A percentile compares a stretch with the other conserved stretches of the same genome.
Conservation (phyloP, 1,284 basidiomycete species). For the Inonotus obliquus region DNA sequence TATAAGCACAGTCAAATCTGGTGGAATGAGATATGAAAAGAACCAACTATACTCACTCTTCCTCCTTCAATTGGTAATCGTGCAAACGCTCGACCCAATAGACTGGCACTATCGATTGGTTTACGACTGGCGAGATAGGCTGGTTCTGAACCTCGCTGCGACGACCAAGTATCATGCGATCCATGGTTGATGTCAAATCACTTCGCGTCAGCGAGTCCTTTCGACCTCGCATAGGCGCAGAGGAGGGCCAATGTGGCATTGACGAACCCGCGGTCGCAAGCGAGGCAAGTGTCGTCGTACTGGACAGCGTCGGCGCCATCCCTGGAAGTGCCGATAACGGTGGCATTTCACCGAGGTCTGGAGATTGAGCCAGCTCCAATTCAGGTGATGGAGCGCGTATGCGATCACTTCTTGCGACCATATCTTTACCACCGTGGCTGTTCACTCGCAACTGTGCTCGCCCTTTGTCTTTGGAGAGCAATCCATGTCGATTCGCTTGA, state of each 20-base stretch:
- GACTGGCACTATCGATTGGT: slow-evolving; percentile 61
- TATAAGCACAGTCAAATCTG: slow-evolving; percentile 22
- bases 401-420: slow-evolving; percentile 15
- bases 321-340: slow-evolving; percentile 22
- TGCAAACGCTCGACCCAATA: slow-evolving; percentile 65
- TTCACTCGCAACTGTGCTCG: background rate
- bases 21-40: background rate
- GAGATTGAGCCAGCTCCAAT: slow-evolving; percentile 14
- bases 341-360: slow-evolving; percentile 22
- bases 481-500: slow-evolving; percentile 10
- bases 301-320: slow-evolving; percentile 33
- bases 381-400: slow-evolving; percentile 18
- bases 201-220: slow-evolving; percentile 47
- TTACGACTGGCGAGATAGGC: slow-evolving; percentile 35
- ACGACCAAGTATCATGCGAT: slow-evolving; percentile 54
- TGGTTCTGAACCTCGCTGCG: slow-evolving; percentile 36
- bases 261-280: slow-evolving; percentile 35
- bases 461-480: background rate
- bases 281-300: slow-evolving; percentile 48
- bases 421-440: slow-evolving; percentile 9
- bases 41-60: slow-evolving; percentile 44
- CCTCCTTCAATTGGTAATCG: slow-evolving; percentile 41
- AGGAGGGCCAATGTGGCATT: slow-evolving; percentile 25
- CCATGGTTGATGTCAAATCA: slow-evolving; percentile 57
- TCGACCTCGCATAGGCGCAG: slow-evolving; percentile 25